Percentiles rank a stretch among this genome's conserved stretches.
phyloP scores from a whole-genome alignment of 1,139 yeast genomes.

The Nakaseomyces bracarensis region DNA sequence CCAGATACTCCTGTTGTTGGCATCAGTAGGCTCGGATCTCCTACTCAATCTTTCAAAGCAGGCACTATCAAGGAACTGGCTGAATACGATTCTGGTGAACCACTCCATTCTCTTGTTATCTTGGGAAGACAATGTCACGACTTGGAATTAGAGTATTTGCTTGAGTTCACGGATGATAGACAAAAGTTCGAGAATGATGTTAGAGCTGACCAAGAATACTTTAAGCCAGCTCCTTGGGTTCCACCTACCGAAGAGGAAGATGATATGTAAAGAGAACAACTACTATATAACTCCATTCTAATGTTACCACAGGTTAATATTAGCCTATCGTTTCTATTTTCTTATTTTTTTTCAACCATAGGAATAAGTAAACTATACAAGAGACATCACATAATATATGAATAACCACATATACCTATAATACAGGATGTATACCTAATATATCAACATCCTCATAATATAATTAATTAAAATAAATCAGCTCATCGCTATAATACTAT shows the following conservation, averaged over 20 bases:
- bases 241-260: slow-evolving; percentile 34
- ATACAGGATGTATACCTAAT: too few species aligned
- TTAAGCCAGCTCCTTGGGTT: slow-evolving; percentile 45
- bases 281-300: neutral
- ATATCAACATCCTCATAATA: too few species aligned
- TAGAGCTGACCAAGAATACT: slow-evolving; percentile 61
- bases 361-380: too few species aligned
- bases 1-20: slow-evolving; percentile 90
- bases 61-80: slow-evolving; percentile 71
- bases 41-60: slow-evolving; percentile 72
- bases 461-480: too few species aligned
- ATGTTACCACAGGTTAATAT: neutral
- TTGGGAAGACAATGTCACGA: slow-evolving; percentile 93
- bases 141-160: slow-evolving; percentile 75
- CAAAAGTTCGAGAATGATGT: slow-evolving; percentile 54
- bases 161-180: slow-evolving; percentile 64
- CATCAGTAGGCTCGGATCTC: slow-evolving; percentile 82
- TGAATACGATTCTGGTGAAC: slow-evolving; percentile 85
- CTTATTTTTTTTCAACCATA: too few species aligned
- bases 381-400: too few species aligned
- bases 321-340: too few species aligned
- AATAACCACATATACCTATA: too few species aligned
- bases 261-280: neutral
- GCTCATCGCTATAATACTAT: too few species aligned
- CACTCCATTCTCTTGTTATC: slow-evolving; percentile 83